Conservation (phyloP, 345 rosid genomes). For the Moricandia arvensis region DNA sequence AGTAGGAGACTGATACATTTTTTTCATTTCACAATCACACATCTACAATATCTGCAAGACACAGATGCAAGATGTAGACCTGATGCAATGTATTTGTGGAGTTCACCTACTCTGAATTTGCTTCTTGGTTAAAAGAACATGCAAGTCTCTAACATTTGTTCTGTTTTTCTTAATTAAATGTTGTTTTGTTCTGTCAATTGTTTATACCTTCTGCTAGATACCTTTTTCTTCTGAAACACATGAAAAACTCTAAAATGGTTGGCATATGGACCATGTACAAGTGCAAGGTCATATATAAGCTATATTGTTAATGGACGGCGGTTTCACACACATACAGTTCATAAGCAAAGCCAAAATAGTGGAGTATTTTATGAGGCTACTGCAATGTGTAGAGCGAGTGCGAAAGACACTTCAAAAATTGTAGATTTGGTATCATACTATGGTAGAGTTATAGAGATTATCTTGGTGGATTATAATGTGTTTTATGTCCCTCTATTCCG, state of each 20-base stretch:
- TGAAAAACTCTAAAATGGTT: background rate
- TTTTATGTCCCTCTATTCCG: background rate
- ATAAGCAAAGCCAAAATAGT: background rate
- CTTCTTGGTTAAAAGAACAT: background rate
- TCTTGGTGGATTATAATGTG: no score
- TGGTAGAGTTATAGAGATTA: no score
- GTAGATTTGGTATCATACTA: no score
- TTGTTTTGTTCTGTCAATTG: no score
- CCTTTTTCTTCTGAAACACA: background rate
- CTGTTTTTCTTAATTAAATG: no score
- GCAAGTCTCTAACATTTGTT: background rate
- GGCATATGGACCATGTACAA: background rate
- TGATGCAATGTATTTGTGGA: background rate
- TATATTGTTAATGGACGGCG: background rate
- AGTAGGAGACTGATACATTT: background rate
- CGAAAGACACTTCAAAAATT: no score
- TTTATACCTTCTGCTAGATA: background rate
- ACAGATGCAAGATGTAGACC: background rate
- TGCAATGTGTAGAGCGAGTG: no score
- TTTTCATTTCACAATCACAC: background rate
- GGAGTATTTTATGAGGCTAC: no score
- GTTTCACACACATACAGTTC: background rate
- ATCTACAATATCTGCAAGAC: background rate
- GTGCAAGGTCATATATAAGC: background rate
- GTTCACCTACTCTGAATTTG: background rate